phyloP scores from a whole-genome alignment of 108 stramenopile species.

The Mayamaea pseudoterrestris region DNA sequence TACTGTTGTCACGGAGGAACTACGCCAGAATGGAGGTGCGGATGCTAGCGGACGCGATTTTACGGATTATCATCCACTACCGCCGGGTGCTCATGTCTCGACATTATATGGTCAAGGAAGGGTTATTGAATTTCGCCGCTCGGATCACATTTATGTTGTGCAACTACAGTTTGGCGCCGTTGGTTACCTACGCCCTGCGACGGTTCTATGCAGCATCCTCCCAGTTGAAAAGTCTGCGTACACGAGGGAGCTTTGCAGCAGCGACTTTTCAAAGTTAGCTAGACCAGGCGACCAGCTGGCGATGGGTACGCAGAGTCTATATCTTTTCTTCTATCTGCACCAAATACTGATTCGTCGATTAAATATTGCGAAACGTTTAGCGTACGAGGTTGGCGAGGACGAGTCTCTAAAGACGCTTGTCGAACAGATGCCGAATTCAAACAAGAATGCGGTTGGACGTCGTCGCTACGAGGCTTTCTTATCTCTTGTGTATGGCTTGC shows the following conservation, averaged over 20 bases:
- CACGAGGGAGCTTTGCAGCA: constrained; percentile 46
- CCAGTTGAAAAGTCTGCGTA: constrained; percentile 55
- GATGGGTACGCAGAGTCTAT: constrained; percentile 79
- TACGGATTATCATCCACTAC: constrained; percentile 52
- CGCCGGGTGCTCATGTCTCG: constrained; percentile 52
- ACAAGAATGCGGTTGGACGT: constrained; percentile 30
- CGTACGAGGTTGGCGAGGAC: constrained; percentile 43
- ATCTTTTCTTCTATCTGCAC: constrained; percentile 77
- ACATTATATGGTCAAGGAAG: constrained; percentile 66
- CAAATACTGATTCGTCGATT: constrained; percentile 70
- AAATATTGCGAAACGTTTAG: constrained; percentile 61
- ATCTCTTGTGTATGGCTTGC: constrained; percentile 49
- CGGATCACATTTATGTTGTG: constrained; percentile 46
- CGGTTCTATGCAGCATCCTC: constrained; percentile 60
- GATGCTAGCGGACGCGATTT: not conserved
- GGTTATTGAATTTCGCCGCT: constrained; percentile 30
- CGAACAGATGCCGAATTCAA: constrained; percentile 44
- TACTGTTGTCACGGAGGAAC: constrained; percentile 22
- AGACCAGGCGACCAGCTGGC: constrained; percentile 53
- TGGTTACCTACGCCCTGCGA: constrained; percentile 41
- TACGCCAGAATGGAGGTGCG: constrained; percentile 3
- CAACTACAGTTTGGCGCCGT: constrained; percentile 27
- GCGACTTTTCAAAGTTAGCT: constrained; percentile 46
- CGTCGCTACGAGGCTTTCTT: constrained; percentile 69
- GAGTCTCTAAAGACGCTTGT: constrained; percentile 44